Base-by-base conservation (phyloP, 176 grass and related monocot genomes). In the Luzula sylvatica region DNA sequence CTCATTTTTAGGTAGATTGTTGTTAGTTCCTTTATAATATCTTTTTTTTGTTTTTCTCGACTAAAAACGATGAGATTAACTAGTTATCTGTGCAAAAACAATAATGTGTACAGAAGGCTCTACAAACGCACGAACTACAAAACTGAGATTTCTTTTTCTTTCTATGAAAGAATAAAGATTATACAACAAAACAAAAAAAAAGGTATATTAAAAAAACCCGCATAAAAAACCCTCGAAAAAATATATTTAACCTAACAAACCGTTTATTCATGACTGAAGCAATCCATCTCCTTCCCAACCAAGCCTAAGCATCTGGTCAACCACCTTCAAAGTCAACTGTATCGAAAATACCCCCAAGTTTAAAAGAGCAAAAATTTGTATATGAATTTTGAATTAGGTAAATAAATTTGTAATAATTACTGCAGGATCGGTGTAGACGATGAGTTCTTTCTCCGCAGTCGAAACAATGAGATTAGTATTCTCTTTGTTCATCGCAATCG, bases 251-350 rank as follows among this genome's bases (percentile, higher is more conserved):
- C 40, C 23, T 46, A 8, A 27, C 23, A 35, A 35, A 7, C 46
- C 26, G 2, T 50, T 42, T 66, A 13, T 45, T 90, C 74, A 77
- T 72, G 75, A 78, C 56, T 72, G 75, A 67, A 90, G 92, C 39
- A 98, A 75, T 11, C 92, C 90, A 52, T 89, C 92, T 51, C 92
- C 85, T 80, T 98, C 92, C 85, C 92, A 98, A 53, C 92, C 92
- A 77, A 98, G 92, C 41, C 92, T 86, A 41, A 98, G 81, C 92
- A 98, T 98, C 57, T 98, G 92, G 80, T 98, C 92, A 55, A 90
- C 92, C 39, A 90, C 92, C 84, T 90, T 98, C 65, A 90, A 72
- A 65, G 85, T 98, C 72, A 98, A 69, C 92, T 98, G 78, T 47
- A 88, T 52, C 22, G 60, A 18, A 38, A 56, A 72, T 22, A 85